A percentile compares a stretch with the other conserved stretches of the same genome.
Evolutionary conservation across 2,329 filamentous ascomycete species (phyloP).

Genomic region (Fusarium musae): DNA sequence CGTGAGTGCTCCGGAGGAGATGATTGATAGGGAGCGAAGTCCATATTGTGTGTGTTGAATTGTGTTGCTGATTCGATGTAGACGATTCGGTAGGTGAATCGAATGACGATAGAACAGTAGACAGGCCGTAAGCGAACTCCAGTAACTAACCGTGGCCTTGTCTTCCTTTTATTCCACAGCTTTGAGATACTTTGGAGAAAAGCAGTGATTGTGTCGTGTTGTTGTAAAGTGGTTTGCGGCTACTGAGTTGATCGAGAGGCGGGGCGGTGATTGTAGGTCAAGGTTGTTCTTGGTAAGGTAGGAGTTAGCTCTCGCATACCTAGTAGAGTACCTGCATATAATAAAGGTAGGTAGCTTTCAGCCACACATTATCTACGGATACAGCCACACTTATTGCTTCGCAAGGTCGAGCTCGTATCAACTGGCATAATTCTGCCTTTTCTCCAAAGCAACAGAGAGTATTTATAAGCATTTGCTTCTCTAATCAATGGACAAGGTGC

Average conservation of each 20-base stretch:
- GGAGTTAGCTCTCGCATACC: slow-evolving; percentile 9
- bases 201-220: neutral
- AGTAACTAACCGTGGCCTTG: neutral
- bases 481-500: neutral
- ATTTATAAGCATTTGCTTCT: neutral
- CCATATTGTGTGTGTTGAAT: slow-evolving; percentile 63
- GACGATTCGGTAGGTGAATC: neutral
- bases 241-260: slow-evolving; percentile 8
- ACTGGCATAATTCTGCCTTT: neutral
- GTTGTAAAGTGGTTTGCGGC: neutral
- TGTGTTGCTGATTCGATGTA: neutral
- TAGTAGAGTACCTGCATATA: slow-evolving; percentile 1
- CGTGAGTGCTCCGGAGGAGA: slow-evolving; percentile 86
- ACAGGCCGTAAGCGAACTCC: neutral
- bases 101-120: neutral
- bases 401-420: neutral
- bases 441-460: neutral
- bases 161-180: neutral
- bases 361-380: slow-evolving; percentile 10
- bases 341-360: slow-evolving; percentile 7
- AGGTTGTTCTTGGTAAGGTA: slow-evolving; percentile 2
- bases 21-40: slow-evolving; percentile 98
- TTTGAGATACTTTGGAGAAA: neutral
- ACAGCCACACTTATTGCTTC: slow-evolving; percentile 21
- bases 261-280: slow-evolving; percentile 24